These are phyloP conservation scores for Mrakia hoshinonis DNA, from an alignment of 768 basidiomycete species.

Conservation along the genomic window DNA sequence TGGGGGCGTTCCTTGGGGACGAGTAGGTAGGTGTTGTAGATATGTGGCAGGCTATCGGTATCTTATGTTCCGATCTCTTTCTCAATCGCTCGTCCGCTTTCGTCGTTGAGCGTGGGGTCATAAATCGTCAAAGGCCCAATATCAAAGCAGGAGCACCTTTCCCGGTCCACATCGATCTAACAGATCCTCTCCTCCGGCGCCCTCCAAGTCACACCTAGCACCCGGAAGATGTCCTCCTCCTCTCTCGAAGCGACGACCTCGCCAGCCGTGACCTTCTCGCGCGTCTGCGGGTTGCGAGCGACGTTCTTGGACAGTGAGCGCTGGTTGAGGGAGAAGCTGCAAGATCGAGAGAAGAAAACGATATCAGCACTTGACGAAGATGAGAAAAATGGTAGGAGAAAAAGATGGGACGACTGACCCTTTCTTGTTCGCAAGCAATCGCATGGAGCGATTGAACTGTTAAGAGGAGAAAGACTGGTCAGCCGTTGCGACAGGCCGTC, in stretches of 20 bases:
- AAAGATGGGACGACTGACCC: constrained; percentile 47
- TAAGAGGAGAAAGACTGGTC: not conserved
- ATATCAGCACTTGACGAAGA: no score
- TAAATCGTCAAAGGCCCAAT: no score
- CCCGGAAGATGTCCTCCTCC: constrained; percentile 75
- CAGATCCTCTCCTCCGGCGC: constrained; percentile 4
- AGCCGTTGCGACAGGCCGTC: not conserved
- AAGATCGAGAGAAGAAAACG: no score
- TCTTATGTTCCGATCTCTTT: no score
- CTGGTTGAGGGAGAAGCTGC: constrained; percentile 69
- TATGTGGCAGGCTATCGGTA: no score
- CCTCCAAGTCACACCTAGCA: constrained; percentile 47
- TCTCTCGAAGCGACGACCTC: constrained; percentile 73
- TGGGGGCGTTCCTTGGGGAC: constrained; percentile 21
- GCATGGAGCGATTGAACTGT: constrained; percentile 83
- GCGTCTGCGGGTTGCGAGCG: constrained; percentile 58
- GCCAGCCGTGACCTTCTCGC: constrained; percentile 53
- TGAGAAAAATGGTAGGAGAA: no score
- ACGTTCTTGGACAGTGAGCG: constrained; percentile 67
- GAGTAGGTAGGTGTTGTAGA: not conserved
- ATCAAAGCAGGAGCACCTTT: no score
- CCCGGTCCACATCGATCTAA: not conserved
- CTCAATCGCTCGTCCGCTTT: no score
- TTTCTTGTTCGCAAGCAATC: constrained; percentile 68
- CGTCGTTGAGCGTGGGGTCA: no score